phyloP scores from a whole-genome alignment of 306 rosid species.

The Cucurbita maxima region DNA sequence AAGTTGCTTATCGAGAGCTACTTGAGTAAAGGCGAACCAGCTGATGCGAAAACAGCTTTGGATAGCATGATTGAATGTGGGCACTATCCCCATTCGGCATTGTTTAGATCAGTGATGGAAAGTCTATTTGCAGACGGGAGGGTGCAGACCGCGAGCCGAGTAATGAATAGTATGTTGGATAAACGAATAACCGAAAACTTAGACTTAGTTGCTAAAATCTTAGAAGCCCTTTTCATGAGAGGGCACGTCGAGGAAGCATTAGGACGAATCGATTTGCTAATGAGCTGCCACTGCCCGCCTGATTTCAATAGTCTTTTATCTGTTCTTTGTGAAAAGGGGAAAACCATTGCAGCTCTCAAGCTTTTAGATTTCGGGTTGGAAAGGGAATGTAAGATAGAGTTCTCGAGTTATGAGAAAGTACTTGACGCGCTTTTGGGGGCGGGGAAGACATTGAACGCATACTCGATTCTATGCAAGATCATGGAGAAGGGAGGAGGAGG shows the following conservation, averaged over 20 bases:
- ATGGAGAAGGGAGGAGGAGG: slow-evolving; percentile 60
- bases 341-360: slow-evolving; percentile 81
- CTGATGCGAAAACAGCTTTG: slow-evolving; percentile 73
- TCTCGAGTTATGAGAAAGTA: slow-evolving; percentile 69
- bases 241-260: slow-evolving; percentile 89
- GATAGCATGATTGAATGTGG: slow-evolving; percentile 83
- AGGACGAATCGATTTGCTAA: slow-evolving; percentile 63
- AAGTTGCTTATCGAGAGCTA: slow-evolving; percentile 61
- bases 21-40: slow-evolving; percentile 75
- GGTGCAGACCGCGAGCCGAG: slow-evolving; percentile 89
- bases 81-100: slow-evolving; percentile 47
- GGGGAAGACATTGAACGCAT: slow-evolving; percentile 81
- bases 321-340: slow-evolving; percentile 62
- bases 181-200: slow-evolving; percentile 70
- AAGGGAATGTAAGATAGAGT: slow-evolving; percentile 38
- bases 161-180: slow-evolving; percentile 82
- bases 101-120: slow-evolving; percentile 59
- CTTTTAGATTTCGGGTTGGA: slow-evolving; percentile 71
- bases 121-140: slow-evolving; percentile 74
- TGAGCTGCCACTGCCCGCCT: slow-evolving; percentile 39
- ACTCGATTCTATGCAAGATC: slow-evolving; percentile 68
- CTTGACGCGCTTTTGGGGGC: slow-evolving; percentile 57
- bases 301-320: slow-evolving; percentile 48
- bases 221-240: slow-evolving; percentile 76
- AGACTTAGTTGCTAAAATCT: slow-evolving; percentile 67